Base-by-base conservation (phyloP, 129 eudicot genomes). In the Lactuca sativa region DNA sequence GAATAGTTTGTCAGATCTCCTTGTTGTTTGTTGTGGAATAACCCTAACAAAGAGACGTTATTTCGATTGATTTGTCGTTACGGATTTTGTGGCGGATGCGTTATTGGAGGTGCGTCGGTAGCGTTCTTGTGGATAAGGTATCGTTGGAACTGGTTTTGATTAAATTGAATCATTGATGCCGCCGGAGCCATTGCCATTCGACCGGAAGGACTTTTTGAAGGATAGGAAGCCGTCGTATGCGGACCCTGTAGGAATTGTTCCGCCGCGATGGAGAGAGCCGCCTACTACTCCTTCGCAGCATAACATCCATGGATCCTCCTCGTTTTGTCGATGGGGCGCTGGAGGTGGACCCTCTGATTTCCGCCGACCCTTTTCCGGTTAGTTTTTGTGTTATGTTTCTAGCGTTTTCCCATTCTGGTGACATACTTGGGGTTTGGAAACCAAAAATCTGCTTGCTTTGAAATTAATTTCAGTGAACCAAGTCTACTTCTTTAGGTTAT, bases 131-230 rank as follows among this genome's bases (percentile, higher is more conserved):
- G 68, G 47, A 57, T 6, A 13, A 49, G 76, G 48, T 51, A 3
- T 9, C 14, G 67, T 15, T 7, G 41, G 55, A 56, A 4, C 33
- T 34, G 65, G n/a, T 34, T 60, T 33, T 66, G 10, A 54, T 73
- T 54, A 48, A 30, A 56, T 64, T 30, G 32, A 4, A 41, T 57
- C 43, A 59, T 87, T 89, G 83, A 88, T 91, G 97, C 96, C 96
- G 88, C 86, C 96, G 79, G 96, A 91, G 85, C 84, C 85, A 37
- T 75, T 81, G 83, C 82, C 84, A 0, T 78, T 86, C 85, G 97
- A 91, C 84, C 92, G 96, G 84, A 89, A 87, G 77, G 97, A 83
- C 59, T 69, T 90, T 31, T 82, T 86, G 56, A 78, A 80, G 75
- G 83, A 78, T 77, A 74, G 87, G 76, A 81, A 76, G 74, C 74